phyloP scores from a whole-genome alignment of 1,139 yeast genomes.

The Insectozyma bohioensis region DNA sequence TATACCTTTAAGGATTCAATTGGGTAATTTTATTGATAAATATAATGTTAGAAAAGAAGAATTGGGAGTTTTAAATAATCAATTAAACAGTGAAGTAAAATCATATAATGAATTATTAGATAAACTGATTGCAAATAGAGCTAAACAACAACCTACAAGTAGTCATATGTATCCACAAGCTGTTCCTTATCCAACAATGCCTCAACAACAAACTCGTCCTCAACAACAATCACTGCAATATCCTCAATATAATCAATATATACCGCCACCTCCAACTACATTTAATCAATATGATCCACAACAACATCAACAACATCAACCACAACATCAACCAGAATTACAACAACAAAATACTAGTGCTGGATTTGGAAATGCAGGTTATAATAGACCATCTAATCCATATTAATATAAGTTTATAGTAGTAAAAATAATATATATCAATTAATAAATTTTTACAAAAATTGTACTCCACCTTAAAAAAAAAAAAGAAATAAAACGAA shows the following conservation, averaged over 20 bases:
- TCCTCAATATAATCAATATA: neutral
- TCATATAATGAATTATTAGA: constrained; percentile 73
- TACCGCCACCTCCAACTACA: constrained; percentile 6
- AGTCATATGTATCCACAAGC: constrained; percentile 6
- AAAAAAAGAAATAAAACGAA: neutral
- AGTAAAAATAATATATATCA: no score
- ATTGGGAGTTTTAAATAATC: constrained; percentile 64
- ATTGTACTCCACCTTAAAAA: neutral
- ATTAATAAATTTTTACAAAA: neutral
- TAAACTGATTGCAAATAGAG: constrained; percentile 32
- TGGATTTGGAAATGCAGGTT: constrained; percentile 37
- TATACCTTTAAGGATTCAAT: constrained; percentile 68
- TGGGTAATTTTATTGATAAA: constrained; percentile 72
- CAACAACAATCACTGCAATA: constrained; percentile 3
- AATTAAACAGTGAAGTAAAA: constrained; percentile 65
- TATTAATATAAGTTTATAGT: neutral
- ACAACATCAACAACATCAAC: constrained; percentile 6
- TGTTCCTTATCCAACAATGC: constrained; percentile 13
- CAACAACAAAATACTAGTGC: constrained; percentile 34
- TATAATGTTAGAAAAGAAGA: constrained; percentile 76
- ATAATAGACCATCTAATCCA: no score
- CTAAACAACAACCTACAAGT: constrained; percentile 10
- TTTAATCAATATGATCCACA: constrained; percentile 5
- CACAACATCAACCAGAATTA: constrained; percentile 5
- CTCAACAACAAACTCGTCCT: constrained; percentile 3